These are phyloP conservation scores for Thymus mandschuricus DNA, from an alignment of 257 asterid genomes.

Conservation along the genomic window DNA sequence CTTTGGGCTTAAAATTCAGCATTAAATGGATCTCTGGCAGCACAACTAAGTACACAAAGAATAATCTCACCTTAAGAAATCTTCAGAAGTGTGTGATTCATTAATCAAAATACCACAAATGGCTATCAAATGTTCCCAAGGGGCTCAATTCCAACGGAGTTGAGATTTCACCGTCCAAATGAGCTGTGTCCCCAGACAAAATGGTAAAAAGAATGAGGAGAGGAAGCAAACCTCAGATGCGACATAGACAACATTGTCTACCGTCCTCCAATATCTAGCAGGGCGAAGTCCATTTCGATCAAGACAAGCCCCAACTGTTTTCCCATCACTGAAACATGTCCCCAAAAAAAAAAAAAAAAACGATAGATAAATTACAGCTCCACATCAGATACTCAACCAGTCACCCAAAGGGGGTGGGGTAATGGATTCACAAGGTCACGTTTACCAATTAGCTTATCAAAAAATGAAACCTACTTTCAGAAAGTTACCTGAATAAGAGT, in stretches of 20 bases:
- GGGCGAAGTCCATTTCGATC: slow-evolving; percentile 99
- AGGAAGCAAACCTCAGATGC: slow-evolving; percentile 89
- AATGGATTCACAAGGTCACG: slow-evolving; percentile 30
- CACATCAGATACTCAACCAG: slow-evolving; percentile 22
- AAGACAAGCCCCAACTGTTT: slow-evolving; percentile 99
- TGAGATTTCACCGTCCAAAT: not conserved
- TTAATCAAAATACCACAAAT: slow-evolving; percentile 5
- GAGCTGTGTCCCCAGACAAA: not conserved
- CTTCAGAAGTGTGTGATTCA: not conserved
- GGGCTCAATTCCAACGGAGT: not conserved
- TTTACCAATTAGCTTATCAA: slow-evolving; percentile 11
- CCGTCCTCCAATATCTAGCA: slow-evolving; percentile 98
- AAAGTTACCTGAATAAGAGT: slow-evolving; percentile 85
- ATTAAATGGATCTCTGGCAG: not conserved
- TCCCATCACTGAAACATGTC: slow-evolving; percentile 75
- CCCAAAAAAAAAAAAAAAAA: slow-evolving; percentile 7
- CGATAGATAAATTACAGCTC: slow-evolving; percentile 18
- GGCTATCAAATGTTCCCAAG: slow-evolving; percentile 19
- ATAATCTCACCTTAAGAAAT: not conserved
- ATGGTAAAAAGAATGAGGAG: slow-evolving; percentile 20
- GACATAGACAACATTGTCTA: slow-evolving; percentile 91
- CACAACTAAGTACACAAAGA: slow-evolving; percentile 1
- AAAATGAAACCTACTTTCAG: slow-evolving; percentile 34
- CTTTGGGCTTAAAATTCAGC: not conserved
- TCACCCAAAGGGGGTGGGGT: not conserved